These are phyloP conservation scores for Dactylonectria estremocensis DNA, from an alignment of 2,329 filamentous ascomycete genomes.

Conservation along the genomic window DNA sequence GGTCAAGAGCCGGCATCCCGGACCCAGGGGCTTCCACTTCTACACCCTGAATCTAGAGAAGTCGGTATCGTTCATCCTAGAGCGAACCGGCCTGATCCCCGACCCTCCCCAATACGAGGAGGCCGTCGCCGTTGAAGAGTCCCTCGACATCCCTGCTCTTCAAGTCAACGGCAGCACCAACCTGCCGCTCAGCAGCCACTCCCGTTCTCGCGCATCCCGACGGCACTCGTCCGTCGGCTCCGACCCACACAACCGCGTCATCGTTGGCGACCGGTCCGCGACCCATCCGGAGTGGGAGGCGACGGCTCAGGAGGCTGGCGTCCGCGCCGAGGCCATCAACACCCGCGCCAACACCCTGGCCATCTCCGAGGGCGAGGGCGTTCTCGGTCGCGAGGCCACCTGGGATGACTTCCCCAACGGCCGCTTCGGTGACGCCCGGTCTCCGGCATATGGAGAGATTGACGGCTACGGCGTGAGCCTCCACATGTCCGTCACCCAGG, in stretches of 20 bases:
- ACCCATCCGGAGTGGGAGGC: slow-evolving; percentile 78
- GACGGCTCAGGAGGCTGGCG: slow-evolving; percentile 81
- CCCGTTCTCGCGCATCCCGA: slow-evolving; percentile 61
- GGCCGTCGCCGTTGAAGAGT: slow-evolving; percentile 64
- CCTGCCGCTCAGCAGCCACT: slow-evolving; percentile 52
- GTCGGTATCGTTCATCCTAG: slow-evolving; percentile 92
- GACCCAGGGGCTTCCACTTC: slow-evolving; percentile 91
- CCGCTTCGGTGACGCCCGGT: slow-evolving; percentile 93
- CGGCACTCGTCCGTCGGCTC: slow-evolving; percentile 86
- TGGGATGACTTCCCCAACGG: slow-evolving; percentile 99
- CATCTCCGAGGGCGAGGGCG: slow-evolving; percentile 93
- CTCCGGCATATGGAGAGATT: slow-evolving; percentile 95
- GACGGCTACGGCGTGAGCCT: slow-evolving; percentile 98
- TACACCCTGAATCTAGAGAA: slow-evolving; percentile 98
- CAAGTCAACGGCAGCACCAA: slow-evolving; percentile 66
- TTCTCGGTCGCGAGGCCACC: slow-evolving; percentile 91
- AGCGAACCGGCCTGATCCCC: slow-evolving; percentile 88
- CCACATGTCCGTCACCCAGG: slow-evolving; percentile 89
- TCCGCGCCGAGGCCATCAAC: slow-evolving; percentile 82
- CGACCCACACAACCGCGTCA: slow-evolving; percentile 88
- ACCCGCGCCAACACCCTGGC: slow-evolving; percentile 88
- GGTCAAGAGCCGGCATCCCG: slow-evolving; percentile 69
- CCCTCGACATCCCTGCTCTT: slow-evolving; percentile 46
- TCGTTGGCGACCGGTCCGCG: slow-evolving; percentile 77
- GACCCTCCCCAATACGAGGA: slow-evolving; percentile 68